Evolutionary conservation across 805 yeast species (phyloP), one percentile per base, ranked within the genome.

Genomic region (Danielozyma ontarioensis): DNA sequence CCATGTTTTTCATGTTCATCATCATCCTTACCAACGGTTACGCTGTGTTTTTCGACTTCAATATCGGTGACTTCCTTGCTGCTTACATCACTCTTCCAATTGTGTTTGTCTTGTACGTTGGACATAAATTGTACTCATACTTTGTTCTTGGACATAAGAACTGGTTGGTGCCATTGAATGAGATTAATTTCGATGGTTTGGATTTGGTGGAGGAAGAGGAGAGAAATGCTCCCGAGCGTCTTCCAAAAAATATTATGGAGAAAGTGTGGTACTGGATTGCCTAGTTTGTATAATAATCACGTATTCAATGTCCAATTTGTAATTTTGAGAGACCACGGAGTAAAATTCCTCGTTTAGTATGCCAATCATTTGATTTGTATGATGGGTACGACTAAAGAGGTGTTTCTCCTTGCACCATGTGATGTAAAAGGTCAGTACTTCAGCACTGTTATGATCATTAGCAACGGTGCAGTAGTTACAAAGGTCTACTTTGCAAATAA

Each of bases 11-110:
- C 40, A 68, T 80, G 35, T 37, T 66, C 4, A 19, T 83, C n/a
- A 48, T 83, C 33, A 61, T 80, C 19, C 32, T 83, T 29, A 80
- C 88, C n/a, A 82, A 83, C 46, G 89, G 89, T 36, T 83, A 78
- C 50, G 79, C 73, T 3, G 80, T 76, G 4, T 81, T 82, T 56
- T 70, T 82, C 39, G 67, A 66, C 13, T 79, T 78, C 65, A 68
- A 64, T 11, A 70, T 55, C 1, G 55, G 73, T 5, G 80, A 78
- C 52, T 82, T 82, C 46, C 58, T 82, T 32, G 88, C 89, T 22
- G 83, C 88, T 7, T 82, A 82, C 56, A 66, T 82, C 39, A 80
- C 87, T 0, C 50, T 82, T 31, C 84, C 82, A 23, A 65, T 74
- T 36, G 68, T 76, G 41, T 39, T 73, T 3, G 58, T 59, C 4